These are phyloP conservation scores for Lasiodiplodia citricola DNA, from an alignment of 2,329 filamentous ascomycete genomes.

Conservation along the genomic window DNA sequence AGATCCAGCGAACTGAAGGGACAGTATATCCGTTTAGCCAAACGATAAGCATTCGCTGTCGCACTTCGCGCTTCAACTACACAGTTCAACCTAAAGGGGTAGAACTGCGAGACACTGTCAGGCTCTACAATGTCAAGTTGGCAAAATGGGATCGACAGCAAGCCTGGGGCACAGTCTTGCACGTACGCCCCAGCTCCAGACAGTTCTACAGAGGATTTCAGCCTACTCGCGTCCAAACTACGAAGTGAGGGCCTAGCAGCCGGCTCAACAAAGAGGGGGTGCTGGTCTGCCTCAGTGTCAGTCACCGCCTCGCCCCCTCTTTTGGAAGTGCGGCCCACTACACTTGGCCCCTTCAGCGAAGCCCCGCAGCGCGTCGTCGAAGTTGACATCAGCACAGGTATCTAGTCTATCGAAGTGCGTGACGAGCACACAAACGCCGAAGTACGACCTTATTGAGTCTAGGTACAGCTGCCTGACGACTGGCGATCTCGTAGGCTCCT, in stretches of 20 bases:
- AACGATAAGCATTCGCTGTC: background rate
- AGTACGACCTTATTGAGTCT: conserved; percentile 4
- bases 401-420: background rate
- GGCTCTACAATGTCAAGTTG: background rate
- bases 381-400: background rate
- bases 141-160: background rate
- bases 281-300: background rate
- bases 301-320: background rate
- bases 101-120: background rate
- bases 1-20: background rate
- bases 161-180: background rate
- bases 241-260: background rate
- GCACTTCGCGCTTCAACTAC: background rate
- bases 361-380: background rate
- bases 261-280: background rate
- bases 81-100: background rate
- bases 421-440: background rate
- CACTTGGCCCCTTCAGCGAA: background rate
- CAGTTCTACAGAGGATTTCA: background rate
- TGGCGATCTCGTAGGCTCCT: background rate
- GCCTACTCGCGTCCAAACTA: background rate
- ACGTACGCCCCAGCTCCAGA: background rate
- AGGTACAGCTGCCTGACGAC: too few species aligned
- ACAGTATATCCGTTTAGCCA: background rate
- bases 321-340: background rate